Base-by-base conservation (phyloP, 2,329 filamentous ascomycete species). In the Calonectria fujianensis region DNA sequence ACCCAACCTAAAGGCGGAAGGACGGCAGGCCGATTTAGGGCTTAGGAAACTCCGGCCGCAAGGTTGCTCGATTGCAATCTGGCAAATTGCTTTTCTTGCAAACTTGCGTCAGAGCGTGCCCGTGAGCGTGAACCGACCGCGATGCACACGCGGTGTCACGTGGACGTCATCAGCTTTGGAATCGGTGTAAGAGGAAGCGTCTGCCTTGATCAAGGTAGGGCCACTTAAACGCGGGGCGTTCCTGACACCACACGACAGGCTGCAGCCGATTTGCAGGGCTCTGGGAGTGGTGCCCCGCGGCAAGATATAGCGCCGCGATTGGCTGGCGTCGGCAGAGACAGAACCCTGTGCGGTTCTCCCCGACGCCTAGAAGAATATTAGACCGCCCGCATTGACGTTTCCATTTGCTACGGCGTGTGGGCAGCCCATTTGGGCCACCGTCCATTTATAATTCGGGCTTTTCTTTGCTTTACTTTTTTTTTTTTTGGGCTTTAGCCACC, bases 211-310 rank as follows among this genome's bases (percentile, higher is more conserved):
- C 45, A 48, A 61, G 57, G 52, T 37, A 76, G 72, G 76, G 76
- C 82, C 80, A 82, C 79, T 81, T 79, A 81, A 81, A 82, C 80
- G 83, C 81, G 82, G 83, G 83, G 82, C 82, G 83, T 85, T 84
- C 83, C 83, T 85, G 83, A 80, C 82, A 82, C 78, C 76, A 77
- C 74, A 76, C 76, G 69, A 78, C 78, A 80, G 76, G 80, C 82
- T 83, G 82, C 82, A 82, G 79, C 78, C 79, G 80, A 81, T 83
- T 80, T 82, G 76, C 78, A 82, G 80, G 81, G 78, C 81, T 78
- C 72, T 70, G 73, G 73, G 70, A 80, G 74, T 80, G 76, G 78
- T 81, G 82, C 81, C 82, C 82, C 83, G 81, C 83, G 76, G 76
- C 72, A 74, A 69, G 74, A 78, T 75, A 32, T 24, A 66, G 57